These are phyloP conservation scores for Auxenochlorella pyrenoidosa DNA, from an alignment of 139 green algal genomes.

Conservation along the genomic window DNA sequence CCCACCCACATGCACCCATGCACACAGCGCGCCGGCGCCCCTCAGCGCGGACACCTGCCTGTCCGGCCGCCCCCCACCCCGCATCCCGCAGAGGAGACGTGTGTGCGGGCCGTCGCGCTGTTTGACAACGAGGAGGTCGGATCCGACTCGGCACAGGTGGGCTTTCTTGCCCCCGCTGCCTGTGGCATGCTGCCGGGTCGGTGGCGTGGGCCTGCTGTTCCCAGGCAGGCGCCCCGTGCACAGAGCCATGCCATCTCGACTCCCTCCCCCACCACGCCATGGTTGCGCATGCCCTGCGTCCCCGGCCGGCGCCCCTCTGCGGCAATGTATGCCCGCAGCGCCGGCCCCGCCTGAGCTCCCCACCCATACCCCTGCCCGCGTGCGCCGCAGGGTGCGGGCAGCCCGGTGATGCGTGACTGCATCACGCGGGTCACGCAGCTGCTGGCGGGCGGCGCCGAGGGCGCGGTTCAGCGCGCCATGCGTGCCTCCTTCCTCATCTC, in stretches of 20 bases:
- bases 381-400: conserved; percentile 78
- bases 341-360: too few species aligned
- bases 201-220: too few species aligned
- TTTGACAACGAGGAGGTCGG: conserved; percentile 98
- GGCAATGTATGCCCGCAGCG: too few species aligned
- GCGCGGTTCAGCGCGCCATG: conserved; percentile 73
- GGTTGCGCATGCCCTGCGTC: too few species aligned
- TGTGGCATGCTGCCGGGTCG: too few species aligned
- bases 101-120: conserved; percentile 85
- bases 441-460: conserved; percentile 63
- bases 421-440: conserved; percentile 78
- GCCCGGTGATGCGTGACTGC: conserved; percentile 90
- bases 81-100: conserved; percentile 60
- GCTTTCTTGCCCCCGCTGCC: not conserved
- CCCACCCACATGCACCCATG: not conserved
- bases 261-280: not conserved
- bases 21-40: too few species aligned
- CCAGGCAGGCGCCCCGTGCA: too few species aligned
- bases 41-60: too few species aligned
- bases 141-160: conserved; percentile 29
- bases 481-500: conserved; percentile 83
- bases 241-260: not conserved
- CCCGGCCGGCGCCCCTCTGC: too few species aligned
- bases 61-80: not conserved
- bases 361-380: not conserved